Evolutionary conservation across 495 filamentous ascomycete genomes (phyloP).

Genomic region (Aspergillus avenaceus): DNA sequence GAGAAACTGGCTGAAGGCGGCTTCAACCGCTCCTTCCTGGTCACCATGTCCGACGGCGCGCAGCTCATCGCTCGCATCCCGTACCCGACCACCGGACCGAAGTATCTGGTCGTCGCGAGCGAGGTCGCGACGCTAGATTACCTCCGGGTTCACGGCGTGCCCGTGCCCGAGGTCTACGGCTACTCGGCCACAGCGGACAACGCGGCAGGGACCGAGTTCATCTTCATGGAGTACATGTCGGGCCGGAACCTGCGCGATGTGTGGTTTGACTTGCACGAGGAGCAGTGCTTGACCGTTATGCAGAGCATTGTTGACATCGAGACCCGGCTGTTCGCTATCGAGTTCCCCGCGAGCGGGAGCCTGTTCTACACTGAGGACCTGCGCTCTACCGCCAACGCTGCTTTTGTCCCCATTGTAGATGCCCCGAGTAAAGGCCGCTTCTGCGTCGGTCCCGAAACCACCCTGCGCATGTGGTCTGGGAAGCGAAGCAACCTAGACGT

Average conservation of each 20-base stretch:
- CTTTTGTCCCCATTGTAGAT: constrained; percentile 2
- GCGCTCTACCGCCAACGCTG: not conserved
- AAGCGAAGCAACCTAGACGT: constrained; percentile 10
- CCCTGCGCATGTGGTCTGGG: constrained; percentile 16
- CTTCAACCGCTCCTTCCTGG: constrained; percentile 24
- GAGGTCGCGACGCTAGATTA: constrained; percentile 31
- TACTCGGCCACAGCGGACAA: constrained; percentile 9
- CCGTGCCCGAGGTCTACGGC: constrained; percentile 15
- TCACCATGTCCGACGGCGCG: constrained; percentile 21
- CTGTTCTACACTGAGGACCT: constrained; percentile 9
- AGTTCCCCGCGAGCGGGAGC: constrained; percentile 17
- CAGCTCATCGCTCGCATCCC: constrained; percentile 22
- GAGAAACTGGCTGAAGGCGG: constrained; percentile 31
- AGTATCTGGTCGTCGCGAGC: constrained; percentile 21
- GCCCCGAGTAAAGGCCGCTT: constrained; percentile 1
- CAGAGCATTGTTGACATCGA: constrained; percentile 11
- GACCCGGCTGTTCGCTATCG: constrained; percentile 6
- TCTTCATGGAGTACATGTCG: constrained; percentile 12
- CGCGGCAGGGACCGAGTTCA: constrained; percentile 14
- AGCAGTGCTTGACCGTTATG: constrained; percentile 5
- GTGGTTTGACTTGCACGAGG: constrained; percentile 13
- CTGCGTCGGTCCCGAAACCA: constrained; percentile 20
- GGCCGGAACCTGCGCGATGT: constrained; percentile 8
- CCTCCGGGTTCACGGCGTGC: constrained; percentile 17
- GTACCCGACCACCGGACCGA: constrained; percentile 15